Conservation (phyloP, 202 grass and related monocot species). For the Musa balbisiana region DNA sequence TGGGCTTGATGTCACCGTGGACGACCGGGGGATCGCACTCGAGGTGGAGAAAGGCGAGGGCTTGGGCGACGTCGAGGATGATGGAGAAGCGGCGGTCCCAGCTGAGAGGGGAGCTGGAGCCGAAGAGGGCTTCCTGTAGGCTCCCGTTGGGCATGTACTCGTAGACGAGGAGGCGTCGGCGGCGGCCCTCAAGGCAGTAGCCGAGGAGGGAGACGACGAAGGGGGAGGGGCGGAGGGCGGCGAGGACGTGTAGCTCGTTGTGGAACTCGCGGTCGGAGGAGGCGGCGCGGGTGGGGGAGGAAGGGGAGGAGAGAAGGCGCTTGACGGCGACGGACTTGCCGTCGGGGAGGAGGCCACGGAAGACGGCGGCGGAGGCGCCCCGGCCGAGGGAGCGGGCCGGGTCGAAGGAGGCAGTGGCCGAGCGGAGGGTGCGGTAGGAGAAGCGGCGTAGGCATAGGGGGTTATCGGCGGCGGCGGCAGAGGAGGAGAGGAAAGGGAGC, state of each 20-base stretch:
- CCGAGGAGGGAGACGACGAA: constrained; percentile 58
- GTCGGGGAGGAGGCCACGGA: constrained; percentile 60
- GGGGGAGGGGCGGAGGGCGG: constrained; percentile 44
- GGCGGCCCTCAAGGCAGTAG: constrained; percentile 34
- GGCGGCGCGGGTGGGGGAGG: neutral
- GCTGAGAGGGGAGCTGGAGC: constrained; percentile 22
- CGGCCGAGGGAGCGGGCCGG: constrained; percentile 67
- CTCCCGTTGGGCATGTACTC: constrained; percentile 73
- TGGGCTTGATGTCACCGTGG: constrained; percentile 92
- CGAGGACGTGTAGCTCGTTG: constrained; percentile 70
- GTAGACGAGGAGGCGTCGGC: constrained; percentile 53
- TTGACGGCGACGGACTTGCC: constrained; percentile 38
- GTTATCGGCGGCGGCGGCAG: neutral
- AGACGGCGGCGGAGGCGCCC: constrained; percentile 71
- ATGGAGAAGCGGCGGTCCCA: constrained; percentile 53
- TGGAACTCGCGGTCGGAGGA: constrained; percentile 22
- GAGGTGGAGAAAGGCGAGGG: constrained; percentile 62
- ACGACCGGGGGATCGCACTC: constrained; percentile 66
- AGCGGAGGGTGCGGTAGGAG: constrained; percentile 51
- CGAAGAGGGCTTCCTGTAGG: constrained; percentile 66
- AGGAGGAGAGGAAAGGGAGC: constrained; percentile 31
- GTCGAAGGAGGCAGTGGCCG: constrained; percentile 61
- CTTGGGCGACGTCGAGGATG: constrained; percentile 58
- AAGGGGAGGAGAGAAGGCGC: constrained; percentile 32
- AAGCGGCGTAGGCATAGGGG: constrained; percentile 35